phyloP scores from a whole-genome alignment of 805 yeast genomes.

The Saturnispora gosingensis region DNA sequence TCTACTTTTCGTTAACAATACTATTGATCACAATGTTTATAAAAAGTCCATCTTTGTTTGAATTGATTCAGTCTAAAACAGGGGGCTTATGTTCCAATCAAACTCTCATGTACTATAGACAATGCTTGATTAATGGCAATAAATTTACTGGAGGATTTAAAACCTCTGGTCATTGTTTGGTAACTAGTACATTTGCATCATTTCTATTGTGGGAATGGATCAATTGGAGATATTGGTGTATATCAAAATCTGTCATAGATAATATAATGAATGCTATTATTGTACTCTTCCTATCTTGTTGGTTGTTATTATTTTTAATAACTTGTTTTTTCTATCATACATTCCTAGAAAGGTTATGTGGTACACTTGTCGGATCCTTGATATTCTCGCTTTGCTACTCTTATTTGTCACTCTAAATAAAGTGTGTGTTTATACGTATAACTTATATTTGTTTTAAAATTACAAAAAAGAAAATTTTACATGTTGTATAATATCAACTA shows the following conservation, averaged over 20 bases:
- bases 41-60: slow-evolving; percentile 20
- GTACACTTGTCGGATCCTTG: slow-evolving; percentile 31
- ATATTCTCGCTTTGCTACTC: slow-evolving; percentile 25
- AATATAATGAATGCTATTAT: background rate
- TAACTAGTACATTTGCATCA: slow-evolving; percentile 28
- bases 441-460: background rate
- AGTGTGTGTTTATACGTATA: background rate
- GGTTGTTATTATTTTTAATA: slow-evolving; percentile 33
- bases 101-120: slow-evolving; percentile 13
- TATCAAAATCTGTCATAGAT: background rate
- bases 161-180: slow-evolving; percentile 34
- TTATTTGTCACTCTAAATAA: background rate
- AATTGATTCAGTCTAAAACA: slow-evolving; percentile 25
- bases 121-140: slow-evolving; percentile 17
- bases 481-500: background rate
- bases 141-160: slow-evolving; percentile 35
- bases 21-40: slow-evolving; percentile 7
- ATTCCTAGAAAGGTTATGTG: slow-evolving; percentile 35
- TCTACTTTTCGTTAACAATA: slow-evolving; percentile 17
- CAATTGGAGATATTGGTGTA: slow-evolving; percentile 7
- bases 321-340: slow-evolving; percentile 46
- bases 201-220: slow-evolving; percentile 20
- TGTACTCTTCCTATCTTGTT: slow-evolving; percentile 11
- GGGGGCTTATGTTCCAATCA: slow-evolving; percentile 32
- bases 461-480: slow-evolving; percentile 1